Percentiles rank a stretch among this genome's conserved stretches.
These are phyloP conservation scores for Cladosporium sp. DNA, from an alignment of 2,329 filamentous ascomycete species.

Conservation along the genomic window DNA sequence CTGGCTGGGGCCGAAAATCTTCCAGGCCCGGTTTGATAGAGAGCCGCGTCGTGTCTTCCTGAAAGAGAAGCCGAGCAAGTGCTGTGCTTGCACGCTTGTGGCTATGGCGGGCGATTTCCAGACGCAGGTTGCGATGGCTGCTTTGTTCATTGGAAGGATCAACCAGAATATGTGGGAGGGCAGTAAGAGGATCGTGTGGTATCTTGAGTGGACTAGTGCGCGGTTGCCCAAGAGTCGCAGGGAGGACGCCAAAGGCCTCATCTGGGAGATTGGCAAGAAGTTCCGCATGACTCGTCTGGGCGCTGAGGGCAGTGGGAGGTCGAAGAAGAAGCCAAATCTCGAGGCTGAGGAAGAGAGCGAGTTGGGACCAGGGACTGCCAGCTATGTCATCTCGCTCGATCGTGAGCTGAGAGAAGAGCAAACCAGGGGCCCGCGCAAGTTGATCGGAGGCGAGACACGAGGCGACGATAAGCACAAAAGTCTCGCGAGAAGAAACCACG, in stretches of 20 bases:
- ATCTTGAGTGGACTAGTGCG: conserved; percentile 7
- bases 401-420: conserved; percentile 12
- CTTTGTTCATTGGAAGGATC: conserved; percentile 29
- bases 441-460: conserved; percentile 2
- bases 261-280: conserved; percentile 20
- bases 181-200: conserved; percentile 31
- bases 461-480: neutral
- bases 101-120: conserved; percentile 22
- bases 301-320: conserved; percentile 17
- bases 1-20: conserved; percentile 23
- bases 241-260: conserved; percentile 4
- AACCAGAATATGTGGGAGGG: conserved; percentile 29
- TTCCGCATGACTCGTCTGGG: conserved; percentile 15
- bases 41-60: conserved; percentile 1
- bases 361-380: conserved; percentile 12
- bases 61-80: conserved; percentile 22
- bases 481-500: neutral
- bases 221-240: neutral
- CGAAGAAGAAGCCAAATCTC: neutral
- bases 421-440: conserved; percentile 5
- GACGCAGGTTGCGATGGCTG: conserved; percentile 27
- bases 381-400: conserved; percentile 20
- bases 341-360: conserved; percentile 11
- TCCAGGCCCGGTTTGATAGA: conserved; percentile 15
- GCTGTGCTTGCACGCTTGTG: conserved; percentile 29